Percentiles rank a stretch among this genome's conserved stretches.
These are phyloP conservation scores for Steccherinum ochraceum DNA, from an alignment of 768 basidiomycete species.

Conservation along the genomic window DNA sequence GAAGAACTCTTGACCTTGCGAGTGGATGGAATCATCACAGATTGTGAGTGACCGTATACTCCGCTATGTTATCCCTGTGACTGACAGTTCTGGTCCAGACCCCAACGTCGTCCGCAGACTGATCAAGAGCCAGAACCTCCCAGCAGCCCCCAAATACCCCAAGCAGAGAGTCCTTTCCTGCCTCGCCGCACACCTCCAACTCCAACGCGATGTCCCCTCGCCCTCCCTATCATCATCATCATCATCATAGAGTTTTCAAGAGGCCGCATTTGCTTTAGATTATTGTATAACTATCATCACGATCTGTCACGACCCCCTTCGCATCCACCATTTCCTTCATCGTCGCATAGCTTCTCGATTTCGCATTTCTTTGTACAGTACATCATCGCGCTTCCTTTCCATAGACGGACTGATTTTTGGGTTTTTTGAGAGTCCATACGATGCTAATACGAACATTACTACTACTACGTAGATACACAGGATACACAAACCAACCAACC, in stretches of 20 bases:
- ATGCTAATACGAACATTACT: not conserved
- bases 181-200: conserved; percentile 43
- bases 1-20: conserved; percentile 56
- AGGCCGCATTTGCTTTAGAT: too few species aligned
- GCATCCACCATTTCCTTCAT: too few species aligned
- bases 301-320: not conserved
- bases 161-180: conserved; percentile 56
- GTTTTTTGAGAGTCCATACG: not conserved
- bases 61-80: not conserved
- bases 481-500: too few species aligned
- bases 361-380: not conserved
- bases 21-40: conserved; percentile 75
- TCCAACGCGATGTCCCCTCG: not conserved
- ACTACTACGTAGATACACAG: not conserved
- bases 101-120: conserved; percentile 53
- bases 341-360: not conserved
- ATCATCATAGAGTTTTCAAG: too few species aligned
- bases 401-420: too few species aligned
- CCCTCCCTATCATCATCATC: not conserved
- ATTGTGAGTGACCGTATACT: conserved; percentile 42
- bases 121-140: conserved; percentile 44
- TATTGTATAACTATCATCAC: not conserved
- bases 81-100: conserved; percentile 25
- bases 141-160: conserved; percentile 53
- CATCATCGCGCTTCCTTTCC: not conserved